A percentile compares a stretch with the other conserved stretches of the same genome.
phyloP scores from a whole-genome alignment of 1,139 yeast genomes.

The Pichia sp. region DNA sequence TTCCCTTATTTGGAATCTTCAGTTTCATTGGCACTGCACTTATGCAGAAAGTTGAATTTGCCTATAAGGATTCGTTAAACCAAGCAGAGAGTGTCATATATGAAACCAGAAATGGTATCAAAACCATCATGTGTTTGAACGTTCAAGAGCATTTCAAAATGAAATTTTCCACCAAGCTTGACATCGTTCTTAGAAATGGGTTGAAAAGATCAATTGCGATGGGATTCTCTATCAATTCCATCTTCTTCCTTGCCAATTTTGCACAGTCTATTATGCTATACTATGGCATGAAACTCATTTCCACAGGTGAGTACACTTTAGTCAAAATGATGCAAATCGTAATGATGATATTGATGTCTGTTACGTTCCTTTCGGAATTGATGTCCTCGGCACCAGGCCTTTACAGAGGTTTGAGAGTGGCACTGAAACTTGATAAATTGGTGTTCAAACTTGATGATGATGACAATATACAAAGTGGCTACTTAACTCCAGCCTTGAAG shows the following conservation, averaged over 20 bases:
- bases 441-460: constrained; percentile 20
- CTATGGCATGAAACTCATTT: constrained; percentile 69
- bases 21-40: constrained; percentile 47
- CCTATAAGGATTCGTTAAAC: constrained; percentile 52
- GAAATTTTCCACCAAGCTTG: constrained; percentile 31
- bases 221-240: constrained; percentile 53
- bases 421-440: constrained; percentile 38
- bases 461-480: constrained; percentile 16
- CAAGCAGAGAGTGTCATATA: constrained; percentile 46
- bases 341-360: constrained; percentile 65
- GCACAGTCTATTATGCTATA: constrained; percentile 68
- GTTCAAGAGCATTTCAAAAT: constrained; percentile 41
- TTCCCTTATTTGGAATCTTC: constrained; percentile 51
- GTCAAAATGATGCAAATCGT: constrained; percentile 59
- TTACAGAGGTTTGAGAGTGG: constrained; percentile 70
- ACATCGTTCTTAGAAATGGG: constrained; percentile 31
- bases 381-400: constrained; percentile 67
- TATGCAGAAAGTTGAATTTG: constrained; percentile 48
- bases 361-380: constrained; percentile 54
- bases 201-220: constrained; percentile 43
- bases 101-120: constrained; percentile 54
- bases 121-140: constrained; percentile 54
- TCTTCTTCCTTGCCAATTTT: constrained; percentile 45
- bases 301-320: constrained; percentile 45
- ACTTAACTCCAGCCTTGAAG: constrained; percentile 19